Evolutionary conservation across 2,329 filamentous ascomycete species (phyloP).

Genomic region (Colletotrichum kahawae): DNA sequence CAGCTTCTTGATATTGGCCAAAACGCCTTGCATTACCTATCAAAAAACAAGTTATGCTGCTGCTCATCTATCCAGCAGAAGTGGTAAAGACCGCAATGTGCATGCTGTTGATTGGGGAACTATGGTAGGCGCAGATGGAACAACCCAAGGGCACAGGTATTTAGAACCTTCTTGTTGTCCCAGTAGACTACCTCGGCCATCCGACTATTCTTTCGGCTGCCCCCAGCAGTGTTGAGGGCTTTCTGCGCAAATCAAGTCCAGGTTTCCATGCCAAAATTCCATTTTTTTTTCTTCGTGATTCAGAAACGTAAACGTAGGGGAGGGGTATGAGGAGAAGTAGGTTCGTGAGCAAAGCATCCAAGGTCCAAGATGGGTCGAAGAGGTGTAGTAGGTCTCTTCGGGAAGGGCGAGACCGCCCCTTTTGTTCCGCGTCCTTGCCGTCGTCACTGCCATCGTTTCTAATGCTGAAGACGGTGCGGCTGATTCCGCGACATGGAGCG

Average conservation of each 20-base stretch:
- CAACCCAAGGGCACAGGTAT: neutral
- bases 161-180: neutral
- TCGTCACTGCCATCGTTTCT: slow-evolving; percentile 38
- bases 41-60: slow-evolving; percentile 1
- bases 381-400: neutral
- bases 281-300: slow-evolving; percentile 1
- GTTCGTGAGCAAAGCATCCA: slow-evolving; percentile 15
- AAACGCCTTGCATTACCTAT: neutral
- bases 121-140: slow-evolving; percentile 12
- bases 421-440: slow-evolving; percentile 19
- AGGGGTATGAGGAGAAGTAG: slow-evolving; percentile 19
- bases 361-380: neutral
- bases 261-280: slow-evolving; percentile 16
- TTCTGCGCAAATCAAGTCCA: slow-evolving; percentile 13
- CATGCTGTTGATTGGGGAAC: slow-evolving; percentile 19
- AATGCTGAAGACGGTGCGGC: slow-evolving; percentile 26
- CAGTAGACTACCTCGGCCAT: neutral
- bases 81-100: slow-evolving; percentile 11
- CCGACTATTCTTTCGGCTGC: neutral
- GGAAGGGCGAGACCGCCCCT: slow-evolving; percentile 1
- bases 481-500: slow-evolving; percentile 1
- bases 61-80: slow-evolving; percentile 11
- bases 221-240: neutral
- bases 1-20: neutral
- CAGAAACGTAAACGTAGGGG: slow-evolving; percentile 13